Evolutionary conservation across 495 filamentous ascomycete genomes (phyloP), one percentile per base, ranked within the genome.

Genomic region (Hyaloscypha bicolor): DNA sequence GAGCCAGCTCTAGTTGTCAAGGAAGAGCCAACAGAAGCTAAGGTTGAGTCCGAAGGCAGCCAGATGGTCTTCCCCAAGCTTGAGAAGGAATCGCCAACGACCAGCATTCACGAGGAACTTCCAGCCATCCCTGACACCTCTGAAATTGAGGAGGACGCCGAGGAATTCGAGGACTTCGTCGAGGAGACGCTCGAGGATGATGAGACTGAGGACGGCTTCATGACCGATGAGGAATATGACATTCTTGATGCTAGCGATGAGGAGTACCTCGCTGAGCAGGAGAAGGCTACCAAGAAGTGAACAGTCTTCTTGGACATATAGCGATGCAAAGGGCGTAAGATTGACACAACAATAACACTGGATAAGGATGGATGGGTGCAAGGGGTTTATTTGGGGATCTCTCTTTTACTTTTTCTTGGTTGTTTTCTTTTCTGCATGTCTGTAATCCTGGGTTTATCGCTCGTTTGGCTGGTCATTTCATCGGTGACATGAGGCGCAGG

Each of bases 151-250:
- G 86, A 88, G 61, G 72, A 89, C 11, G 73, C 81, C 1, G 88
- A 93, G 25, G 91, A 93, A 42, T 83, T 91, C 58, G 91, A 92
- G 72, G 81, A 83, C 65, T 82, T 80, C 55, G 82, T 79, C 55
- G 86, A 86, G 55, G 90, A 88, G 74, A 71, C 87, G 29, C 82
- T 82, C 25, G 80, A 80, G 52, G 91, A 91, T 53, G 84, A 85
- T 14, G 82, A 79, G 33, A 83, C 80, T 9, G 85, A 84, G 52
- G 80, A 83, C 60, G 90, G 88, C 9, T 97, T 96, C 83, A 77
- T 96, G 78, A 97, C 96, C 14, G 95, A 99, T 70, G 95, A 98
- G 72, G 95, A 99, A 80, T 99, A 97, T 72, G 95, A 99, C 69
- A 90, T 98, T 68, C 88, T 98, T 32, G 92, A 96, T 80, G 96